phyloP scores from a whole-genome alignment of 2,329 filamentous ascomycete species.

The Ilyonectria sp. region DNA sequence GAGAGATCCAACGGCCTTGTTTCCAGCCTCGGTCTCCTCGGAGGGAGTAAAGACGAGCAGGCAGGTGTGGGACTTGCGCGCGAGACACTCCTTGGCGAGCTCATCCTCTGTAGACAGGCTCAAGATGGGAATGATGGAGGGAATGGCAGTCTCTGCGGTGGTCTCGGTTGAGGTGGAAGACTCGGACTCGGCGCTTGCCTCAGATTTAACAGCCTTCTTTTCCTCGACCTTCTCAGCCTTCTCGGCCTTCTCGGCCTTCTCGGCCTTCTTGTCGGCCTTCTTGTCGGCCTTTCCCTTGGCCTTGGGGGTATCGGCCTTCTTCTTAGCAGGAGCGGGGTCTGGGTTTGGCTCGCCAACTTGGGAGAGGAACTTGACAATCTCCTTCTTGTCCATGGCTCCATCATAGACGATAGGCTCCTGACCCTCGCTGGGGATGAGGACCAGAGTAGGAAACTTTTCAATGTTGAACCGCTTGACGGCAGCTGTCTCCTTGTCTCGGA shows the following conservation, averaged over 20 bases:
- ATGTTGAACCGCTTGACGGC: conserved; percentile 83
- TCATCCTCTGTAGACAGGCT: conserved; percentile 75
- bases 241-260: conserved; percentile 47
- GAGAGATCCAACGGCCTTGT: conserved; percentile 74
- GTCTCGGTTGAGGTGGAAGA: conserved; percentile 32
- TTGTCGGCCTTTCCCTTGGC: conserved; percentile 57
- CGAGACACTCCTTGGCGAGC: conserved; percentile 81
- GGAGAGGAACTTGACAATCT: conserved; percentile 86
- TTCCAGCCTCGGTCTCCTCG: conserved; percentile 64
- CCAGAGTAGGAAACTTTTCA: conserved; percentile 82
- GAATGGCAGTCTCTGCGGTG: conserved; percentile 49
- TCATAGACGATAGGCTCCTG: conserved; percentile 81
- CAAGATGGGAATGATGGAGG: conserved; percentile 72
- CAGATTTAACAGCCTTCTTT: conserved; percentile 52
- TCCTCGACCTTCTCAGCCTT: conserved; percentile 54
- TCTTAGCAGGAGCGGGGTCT: conserved; percentile 68
- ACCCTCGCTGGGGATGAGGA: conserved; percentile 82
- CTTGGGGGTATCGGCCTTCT: conserved; percentile 55
- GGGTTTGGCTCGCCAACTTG: conserved; percentile 85
- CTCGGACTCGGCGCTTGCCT: conserved; percentile 45
- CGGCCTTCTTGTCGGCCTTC: conserved; percentile 51
- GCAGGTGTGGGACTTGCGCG: conserved; percentile 84
- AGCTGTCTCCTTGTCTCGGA: conserved; percentile 84
- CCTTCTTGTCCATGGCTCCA: conserved; percentile 88
- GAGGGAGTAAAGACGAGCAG: conserved; percentile 81